phyloP scores from a whole-genome alignment of 2,329 filamentous ascomycete species.

The Rhytidhysteron rufulum region DNA sequence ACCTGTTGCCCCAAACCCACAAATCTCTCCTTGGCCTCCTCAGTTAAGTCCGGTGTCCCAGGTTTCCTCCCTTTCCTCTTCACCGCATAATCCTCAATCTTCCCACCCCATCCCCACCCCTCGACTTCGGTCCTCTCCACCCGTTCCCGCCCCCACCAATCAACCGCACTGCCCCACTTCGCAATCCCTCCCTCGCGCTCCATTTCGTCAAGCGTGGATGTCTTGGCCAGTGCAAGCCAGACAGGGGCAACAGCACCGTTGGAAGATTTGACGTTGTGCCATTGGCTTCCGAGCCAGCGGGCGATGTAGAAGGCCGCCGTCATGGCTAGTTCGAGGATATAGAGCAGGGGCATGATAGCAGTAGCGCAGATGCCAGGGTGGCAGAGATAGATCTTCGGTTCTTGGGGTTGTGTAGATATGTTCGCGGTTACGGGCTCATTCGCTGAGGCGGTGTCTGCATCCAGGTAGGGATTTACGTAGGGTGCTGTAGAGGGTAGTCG shows the following conservation, averaged over 20 bases:
- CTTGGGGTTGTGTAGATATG: conserved; percentile 4
- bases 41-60: conserved; percentile 56
- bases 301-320: conserved; percentile 63
- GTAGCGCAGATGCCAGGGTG: conserved; percentile 89
- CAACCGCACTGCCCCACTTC: conserved; percentile 83
- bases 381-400: conserved; percentile 67
- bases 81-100: conserved; percentile 46
- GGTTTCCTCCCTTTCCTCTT: conserved; percentile 55
- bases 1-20: conserved; percentile 57
- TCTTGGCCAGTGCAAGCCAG: conserved; percentile 70
- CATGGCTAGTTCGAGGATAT: conserved; percentile 68
- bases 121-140: conserved; percentile 78
- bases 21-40: conserved; percentile 59
- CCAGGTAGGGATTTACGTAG: conserved; percentile 30
- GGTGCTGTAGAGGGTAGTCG: conserved; percentile 61
- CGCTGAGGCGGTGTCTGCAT: background rate
- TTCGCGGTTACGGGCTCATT: background rate
- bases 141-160: conserved; percentile 54
- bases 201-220: conserved; percentile 57
- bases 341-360: conserved; percentile 70
- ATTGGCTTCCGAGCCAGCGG: conserved; percentile 78
- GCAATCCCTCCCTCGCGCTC: conserved; percentile 51
- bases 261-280: conserved; percentile 79
- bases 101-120: conserved; percentile 71
- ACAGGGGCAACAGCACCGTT: conserved; percentile 70